Base-by-base conservation (phyloP, 2,329 filamentous ascomycete species). In the Arthrocladium fulminans region DNA sequence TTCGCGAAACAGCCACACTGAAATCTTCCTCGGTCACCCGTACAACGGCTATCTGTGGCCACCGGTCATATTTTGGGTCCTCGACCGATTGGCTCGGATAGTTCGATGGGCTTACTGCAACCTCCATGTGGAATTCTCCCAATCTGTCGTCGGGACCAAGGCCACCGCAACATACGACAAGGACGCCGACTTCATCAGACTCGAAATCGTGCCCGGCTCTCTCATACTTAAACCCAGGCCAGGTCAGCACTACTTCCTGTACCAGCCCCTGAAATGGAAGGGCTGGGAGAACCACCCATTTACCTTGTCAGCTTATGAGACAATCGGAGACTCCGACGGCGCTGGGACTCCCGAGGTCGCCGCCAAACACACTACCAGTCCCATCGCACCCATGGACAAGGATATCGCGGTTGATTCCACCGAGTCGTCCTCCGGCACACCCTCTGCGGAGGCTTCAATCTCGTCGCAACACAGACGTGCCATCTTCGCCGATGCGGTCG, bases 271-370 rank as follows among this genome's bases (percentile, higher is more conserved):
- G 3, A 63, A 65, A 15, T 60, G 70, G 12, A 63, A 64, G 7
- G 65, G 71, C 2, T 76, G 70, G 62, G 69, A 76, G 48, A 76
- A 67, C 47, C 74, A 77, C 51, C 74, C 74, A 0, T 76, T 77
- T 55, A 73, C 69, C 0, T 54, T 73, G 1, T 69, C 65, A 32
- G 55, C 54, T 0, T 66, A 50, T 57, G n/a, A n/a, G n/a, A n/a
- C n/a, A n/a, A n/a, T n/a, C n/a, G 55, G 30, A 38, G 55, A 55
- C 0, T 66, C 45, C 50, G 55, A 60, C 45, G 49, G 56, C 12
- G 29, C 51, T 2, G 46, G 40, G 22, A 58, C 61, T 6, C 13
- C 41, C 22, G 35, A 15, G 7, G 29, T 29, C 34, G n/a, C 23
- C 6, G 45, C 0, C 34, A 37, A 19, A 15, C 34, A 5, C 3